Conservation (phyloP, 768 basidiomycete genomes). For the Agrocybe chaxingu region DNA sequence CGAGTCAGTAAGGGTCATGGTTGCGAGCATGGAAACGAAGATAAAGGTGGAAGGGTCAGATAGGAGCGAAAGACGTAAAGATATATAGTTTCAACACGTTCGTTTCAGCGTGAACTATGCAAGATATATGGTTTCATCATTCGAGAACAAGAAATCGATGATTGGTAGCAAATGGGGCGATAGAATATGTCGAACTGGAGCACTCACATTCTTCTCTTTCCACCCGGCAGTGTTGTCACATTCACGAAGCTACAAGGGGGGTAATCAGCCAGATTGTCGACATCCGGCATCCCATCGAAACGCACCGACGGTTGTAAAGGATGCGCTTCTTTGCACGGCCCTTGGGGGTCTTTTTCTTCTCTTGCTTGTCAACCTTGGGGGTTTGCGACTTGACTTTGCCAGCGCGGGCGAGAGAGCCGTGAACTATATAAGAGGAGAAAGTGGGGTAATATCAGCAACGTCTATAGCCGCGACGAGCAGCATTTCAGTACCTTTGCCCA, state of each 20-base stretch:
- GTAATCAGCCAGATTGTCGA: slow-evolving; percentile 2
- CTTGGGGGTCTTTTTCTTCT: slow-evolving; percentile 98
- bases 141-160: background rate
- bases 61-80: slow-evolving; percentile 99
- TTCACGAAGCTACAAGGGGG: slow-evolving; percentile 73
- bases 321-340: slow-evolving; percentile 97
- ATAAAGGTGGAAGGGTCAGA: slow-evolving; percentile 55
- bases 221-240: slow-evolving; percentile 85
- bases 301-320: slow-evolving; percentile 89
- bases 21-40: slow-evolving; percentile 4
- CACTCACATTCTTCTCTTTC: slow-evolving; percentile 96
- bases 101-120: slow-evolving; percentile 99
- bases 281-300: slow-evolving; percentile 7
- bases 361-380: slow-evolving; percentile 97
- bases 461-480: slow-evolving; percentile 10
- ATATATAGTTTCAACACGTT: slow-evolving; percentile 82
- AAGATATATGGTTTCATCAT: slow-evolving; percentile 60
- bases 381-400: slow-evolving; percentile 99
- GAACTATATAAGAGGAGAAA: slow-evolving; percentile 51
- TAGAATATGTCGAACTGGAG: slow-evolving; percentile 6
- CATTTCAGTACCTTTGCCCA: slow-evolving; percentile 63
- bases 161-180: background rate
- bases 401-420: slow-evolving; percentile 99
- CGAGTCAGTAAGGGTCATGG: slow-evolving; percentile 19
- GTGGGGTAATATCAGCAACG: background rate